These are phyloP conservation scores for Plectranthus barbatus DNA, from an alignment of 257 asterid genomes.

Conservation along the genomic window DNA sequence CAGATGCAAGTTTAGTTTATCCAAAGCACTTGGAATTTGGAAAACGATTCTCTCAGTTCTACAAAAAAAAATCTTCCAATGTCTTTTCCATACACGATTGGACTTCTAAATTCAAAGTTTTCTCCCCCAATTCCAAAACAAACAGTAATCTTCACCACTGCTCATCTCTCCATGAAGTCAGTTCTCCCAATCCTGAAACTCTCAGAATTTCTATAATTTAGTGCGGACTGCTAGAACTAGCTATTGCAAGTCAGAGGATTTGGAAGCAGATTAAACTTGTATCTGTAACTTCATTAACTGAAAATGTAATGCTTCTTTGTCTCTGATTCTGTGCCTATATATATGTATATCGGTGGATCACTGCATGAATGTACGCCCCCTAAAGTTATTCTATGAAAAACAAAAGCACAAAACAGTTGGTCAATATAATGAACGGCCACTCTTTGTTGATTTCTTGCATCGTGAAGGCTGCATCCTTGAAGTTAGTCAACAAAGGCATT, in stretches of 20 bases:
- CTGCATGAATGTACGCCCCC: conserved; percentile 9
- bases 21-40: neutral
- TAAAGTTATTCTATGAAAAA: conserved; percentile 15
- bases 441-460: conserved; percentile 7
- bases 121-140: neutral
- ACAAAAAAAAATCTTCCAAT: no score
- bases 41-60: neutral
- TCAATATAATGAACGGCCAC: neutral
- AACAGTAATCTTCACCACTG: neutral
- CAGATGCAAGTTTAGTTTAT: neutral
- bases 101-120: no score
- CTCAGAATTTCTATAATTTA: neutral
- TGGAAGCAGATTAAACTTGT: neutral
- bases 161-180: no score
- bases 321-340: neutral
- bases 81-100: no score
- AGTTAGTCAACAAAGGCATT: conserved; percentile 32
- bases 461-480: conserved; percentile 23
- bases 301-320: neutral
- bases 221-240: neutral
- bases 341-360: conserved; percentile 7
- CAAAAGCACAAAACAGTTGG: neutral
- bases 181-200: no score
- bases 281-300: neutral
- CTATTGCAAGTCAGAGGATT: neutral